Evolutionary conservation across 805 yeast genomes (phyloP).

Genomic region (Wickerhamiella parazyma): DNA sequence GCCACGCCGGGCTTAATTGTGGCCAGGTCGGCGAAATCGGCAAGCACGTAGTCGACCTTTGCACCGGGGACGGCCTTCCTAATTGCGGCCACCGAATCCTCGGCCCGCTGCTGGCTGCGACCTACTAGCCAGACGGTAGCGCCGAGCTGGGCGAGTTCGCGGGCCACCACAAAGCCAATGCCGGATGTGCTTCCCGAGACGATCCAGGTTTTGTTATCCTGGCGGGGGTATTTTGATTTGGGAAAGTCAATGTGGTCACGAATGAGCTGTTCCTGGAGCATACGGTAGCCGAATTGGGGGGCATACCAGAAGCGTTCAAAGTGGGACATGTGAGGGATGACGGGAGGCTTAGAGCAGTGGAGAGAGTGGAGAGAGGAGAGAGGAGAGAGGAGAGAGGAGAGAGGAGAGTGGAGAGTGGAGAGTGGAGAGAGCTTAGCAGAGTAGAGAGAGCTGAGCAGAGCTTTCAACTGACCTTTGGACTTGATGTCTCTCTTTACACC

Average conservation of each 20-base stretch:
- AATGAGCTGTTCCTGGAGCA: background rate
- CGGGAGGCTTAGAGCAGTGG: too few relatives aligned
- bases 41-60: slow-evolving; percentile 13
- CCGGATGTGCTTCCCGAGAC: slow-evolving; percentile 8
- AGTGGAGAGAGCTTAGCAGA: too few relatives aligned
- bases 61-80: slow-evolving; percentile 19
- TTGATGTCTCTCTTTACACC: too few relatives aligned
- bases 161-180: slow-evolving; percentile 3
- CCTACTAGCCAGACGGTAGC: slow-evolving; percentile 30
- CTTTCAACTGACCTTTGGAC: too few relatives aligned
- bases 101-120: slow-evolving; percentile 27
- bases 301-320: background rate
- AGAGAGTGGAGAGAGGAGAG: too few relatives aligned
- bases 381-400: too few relatives aligned
- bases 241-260: background rate
- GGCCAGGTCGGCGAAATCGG: slow-evolving; percentile 19
- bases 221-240: slow-evolving; percentile 22
- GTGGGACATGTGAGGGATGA: background rate
- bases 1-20: slow-evolving; percentile 18
- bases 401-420: too few relatives aligned
- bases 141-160: slow-evolving; percentile 10
- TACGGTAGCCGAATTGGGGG: background rate
- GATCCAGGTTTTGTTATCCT: slow-evolving; percentile 24
- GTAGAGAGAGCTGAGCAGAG: too few relatives aligned
- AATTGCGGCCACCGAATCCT: slow-evolving; percentile 22